These are phyloP conservation scores for Fraxinus xanthoxyloides DNA, from an alignment of 305 asterid species.

Conservation along the genomic window DNA sequence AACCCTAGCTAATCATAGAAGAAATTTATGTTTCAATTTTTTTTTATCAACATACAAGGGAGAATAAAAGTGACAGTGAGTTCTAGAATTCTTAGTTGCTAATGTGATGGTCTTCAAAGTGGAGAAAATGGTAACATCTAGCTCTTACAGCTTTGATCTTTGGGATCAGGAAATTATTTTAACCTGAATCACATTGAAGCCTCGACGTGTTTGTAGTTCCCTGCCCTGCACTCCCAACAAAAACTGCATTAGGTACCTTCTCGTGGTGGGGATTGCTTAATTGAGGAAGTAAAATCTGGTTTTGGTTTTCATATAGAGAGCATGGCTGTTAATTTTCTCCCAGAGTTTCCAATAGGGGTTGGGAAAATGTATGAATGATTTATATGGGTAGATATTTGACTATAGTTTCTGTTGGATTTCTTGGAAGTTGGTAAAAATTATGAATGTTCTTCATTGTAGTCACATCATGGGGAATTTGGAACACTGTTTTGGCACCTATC, in stretches of 20 bases:
- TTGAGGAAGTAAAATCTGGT: conserved; percentile 1
- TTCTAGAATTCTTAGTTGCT: background rate
- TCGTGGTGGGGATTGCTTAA: conserved; percentile 2
- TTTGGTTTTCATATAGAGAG: background rate
- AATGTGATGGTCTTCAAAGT: background rate
- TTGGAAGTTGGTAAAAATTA: conserved; percentile 3
- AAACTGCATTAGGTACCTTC: background rate
- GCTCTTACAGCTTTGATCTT: background rate
- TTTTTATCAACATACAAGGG: background rate
- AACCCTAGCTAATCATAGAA: background rate
- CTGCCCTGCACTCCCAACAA: background rate
- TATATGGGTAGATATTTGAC: conserved; percentile 8
- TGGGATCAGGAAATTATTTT: background rate
- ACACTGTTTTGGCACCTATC: conserved; percentile 8
- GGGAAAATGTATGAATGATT: background rate
- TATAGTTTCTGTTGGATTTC: conserved; percentile 1
- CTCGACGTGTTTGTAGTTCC: background rate
- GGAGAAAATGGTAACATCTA: background rate
- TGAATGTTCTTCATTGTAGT: conserved; percentile 6
- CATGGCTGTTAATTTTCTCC: conserved; percentile 2
- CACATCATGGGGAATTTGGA: conserved; percentile 6
- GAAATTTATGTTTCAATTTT: background rate
- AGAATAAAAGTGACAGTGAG: background rate
- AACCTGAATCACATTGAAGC: background rate
- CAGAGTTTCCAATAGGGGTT: background rate